Evolutionary conservation across 1,139 yeast genomes (phyloP).

Genomic region (Scheffersomyces illinoinensis): DNA sequence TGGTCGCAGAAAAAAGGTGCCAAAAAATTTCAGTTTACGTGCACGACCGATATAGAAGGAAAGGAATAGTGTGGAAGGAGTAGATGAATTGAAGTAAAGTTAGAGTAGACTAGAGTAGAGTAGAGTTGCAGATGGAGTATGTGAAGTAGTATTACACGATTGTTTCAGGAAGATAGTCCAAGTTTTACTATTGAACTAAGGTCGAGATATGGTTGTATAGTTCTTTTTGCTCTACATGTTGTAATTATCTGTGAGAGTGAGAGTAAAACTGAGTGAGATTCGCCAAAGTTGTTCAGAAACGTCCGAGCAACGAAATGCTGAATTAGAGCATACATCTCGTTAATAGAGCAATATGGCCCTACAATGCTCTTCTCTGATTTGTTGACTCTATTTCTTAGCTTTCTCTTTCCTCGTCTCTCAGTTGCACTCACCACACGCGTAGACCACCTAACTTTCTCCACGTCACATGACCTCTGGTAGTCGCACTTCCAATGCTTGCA

Average conservation of each 20-base stretch:
- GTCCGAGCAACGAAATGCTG: background rate
- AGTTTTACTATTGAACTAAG: background rate
- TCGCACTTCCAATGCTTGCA: background rate
- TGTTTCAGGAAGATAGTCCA: background rate
- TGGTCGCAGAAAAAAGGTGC: background rate
- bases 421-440: background rate
- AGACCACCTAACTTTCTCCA: background rate
- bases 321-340: background rate
- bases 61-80: background rate
- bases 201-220: background rate
- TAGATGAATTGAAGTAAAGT: background rate
- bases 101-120: background rate
- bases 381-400: background rate
- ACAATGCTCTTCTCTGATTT: background rate
- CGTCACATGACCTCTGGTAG: background rate
- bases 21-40: background rate
- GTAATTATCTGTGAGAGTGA: background rate
- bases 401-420: background rate
- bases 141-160: background rate
- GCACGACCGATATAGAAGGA: slow-evolving; percentile 3
- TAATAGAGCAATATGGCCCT: background rate
- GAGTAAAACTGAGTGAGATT: no score
- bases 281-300: background rate
- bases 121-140: background rate
- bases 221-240: background rate